phyloP scores from a whole-genome alignment of 306 rosid genomes.

The Lathyrus tuberosus region DNA sequence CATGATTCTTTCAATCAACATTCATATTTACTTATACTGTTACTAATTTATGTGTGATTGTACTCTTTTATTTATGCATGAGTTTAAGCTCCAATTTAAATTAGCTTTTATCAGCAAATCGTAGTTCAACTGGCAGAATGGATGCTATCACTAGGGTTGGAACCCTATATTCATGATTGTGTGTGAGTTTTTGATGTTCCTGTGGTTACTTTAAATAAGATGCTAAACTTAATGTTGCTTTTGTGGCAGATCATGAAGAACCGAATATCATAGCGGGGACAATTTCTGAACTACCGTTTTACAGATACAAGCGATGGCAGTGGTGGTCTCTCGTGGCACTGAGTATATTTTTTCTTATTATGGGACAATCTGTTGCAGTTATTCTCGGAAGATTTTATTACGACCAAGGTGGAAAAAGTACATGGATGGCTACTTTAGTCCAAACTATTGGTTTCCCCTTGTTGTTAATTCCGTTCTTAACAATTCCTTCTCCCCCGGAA shows the following conservation, averaged over 20 bases:
- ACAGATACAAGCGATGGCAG: slow-evolving; percentile 66
- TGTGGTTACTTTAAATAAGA: too few species aligned
- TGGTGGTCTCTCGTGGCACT: slow-evolving; percentile 87
- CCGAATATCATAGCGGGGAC: slow-evolving; percentile 45
- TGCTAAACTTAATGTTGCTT: slow-evolving; percentile 15
- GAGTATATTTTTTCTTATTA: slow-evolving; percentile 62
- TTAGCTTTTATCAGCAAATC: too few species aligned
- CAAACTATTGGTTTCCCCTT: slow-evolving; percentile 85
- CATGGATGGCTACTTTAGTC: slow-evolving; percentile 93
- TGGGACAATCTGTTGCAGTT: slow-evolving; percentile 86
- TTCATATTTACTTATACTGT: too few species aligned
- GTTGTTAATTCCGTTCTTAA: slow-evolving; percentile 60
- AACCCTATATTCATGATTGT: too few species aligned
- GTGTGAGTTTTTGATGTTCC: too few species aligned
- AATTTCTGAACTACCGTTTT: slow-evolving; percentile 39
- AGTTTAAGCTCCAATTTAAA: too few species aligned
- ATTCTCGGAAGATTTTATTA: slow-evolving; percentile 88
- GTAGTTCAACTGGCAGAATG: too few species aligned
- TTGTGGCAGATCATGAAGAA: slow-evolving; percentile 61
- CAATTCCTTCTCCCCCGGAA: slow-evolving; percentile 55
- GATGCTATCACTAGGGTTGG: too few species aligned
- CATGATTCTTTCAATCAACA: too few species aligned
- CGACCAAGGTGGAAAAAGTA: slow-evolving; percentile 88
- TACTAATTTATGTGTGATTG: too few species aligned
- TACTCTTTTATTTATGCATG: too few species aligned